Evolutionary conservation across 164 flowering plant genomes (phyloP), one percentile per base, ranked within the genome.

Genomic region (Taxillus chinensis): DNA sequence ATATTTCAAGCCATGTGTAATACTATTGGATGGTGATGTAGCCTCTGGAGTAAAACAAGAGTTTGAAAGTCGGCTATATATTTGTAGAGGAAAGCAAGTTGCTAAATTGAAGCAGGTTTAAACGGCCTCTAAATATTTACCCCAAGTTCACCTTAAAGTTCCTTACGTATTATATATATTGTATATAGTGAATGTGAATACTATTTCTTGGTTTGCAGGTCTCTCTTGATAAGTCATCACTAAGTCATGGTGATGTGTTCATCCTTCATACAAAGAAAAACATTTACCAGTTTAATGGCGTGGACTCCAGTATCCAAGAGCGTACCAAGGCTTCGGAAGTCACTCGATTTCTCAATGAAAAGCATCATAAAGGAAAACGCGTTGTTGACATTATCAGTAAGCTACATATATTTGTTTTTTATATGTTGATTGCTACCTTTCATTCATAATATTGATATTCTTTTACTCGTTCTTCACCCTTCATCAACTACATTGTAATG

Each of bases 201-300:
- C 27, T 15, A 59, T 11, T 48, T 66, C 67, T 62, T 77, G 58
- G 57, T 67, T 62, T 75, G 68, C 85, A 95, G 99, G 89, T 95
- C 70, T 92, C 98, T 38, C 87, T 89, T 79, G 82, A 86, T 59
- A 87, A 98, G 49, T 89, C 99, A 55, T 86, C 96, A 38, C 64
- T 95, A 65, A 95, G 89, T 79, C 99, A 95, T 66, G 99, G 91
- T 76, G 99, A 95, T 87, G 96, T 95, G 9, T 95, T 95, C 78
- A 91, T 95, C 59, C 73, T 95, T 68, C 96, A 95, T 62, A 85
- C 96, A 5, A 70, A 89, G 73, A 73, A 79, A 5, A 95, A 95
- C 76, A 87, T 95, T 52, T 95, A 82, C 77, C 99, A 95, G 75
- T 95, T 95, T 76, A 95, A 95, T 80, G 99, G 99, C 57, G 93